These are phyloP conservation scores for Platanus orientalis DNA, from an alignment of 164 flowering plant species.

Conservation along the genomic window DNA sequence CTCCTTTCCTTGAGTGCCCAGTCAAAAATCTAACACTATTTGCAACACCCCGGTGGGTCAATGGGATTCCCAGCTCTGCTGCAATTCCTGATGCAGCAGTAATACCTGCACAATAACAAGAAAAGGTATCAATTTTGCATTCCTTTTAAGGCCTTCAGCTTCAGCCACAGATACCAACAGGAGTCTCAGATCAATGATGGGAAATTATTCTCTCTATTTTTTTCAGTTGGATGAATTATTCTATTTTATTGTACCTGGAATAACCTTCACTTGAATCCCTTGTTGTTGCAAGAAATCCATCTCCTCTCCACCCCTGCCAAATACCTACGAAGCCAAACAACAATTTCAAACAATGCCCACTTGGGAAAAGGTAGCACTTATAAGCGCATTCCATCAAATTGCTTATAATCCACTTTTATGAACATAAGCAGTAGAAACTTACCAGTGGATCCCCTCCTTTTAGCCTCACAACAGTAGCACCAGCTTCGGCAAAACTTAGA, in stretches of 20 bases:
- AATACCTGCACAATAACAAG: conserved; percentile 53
- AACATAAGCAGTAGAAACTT: conserved; percentile 19
- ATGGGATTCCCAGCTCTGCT: conserved; percentile 90
- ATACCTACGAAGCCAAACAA: conserved; percentile 46
- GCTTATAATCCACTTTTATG: neutral
- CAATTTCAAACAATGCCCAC: neutral
- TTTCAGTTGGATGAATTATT: no score
- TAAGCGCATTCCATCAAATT: neutral
- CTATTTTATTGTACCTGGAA: conserved; percentile 63
- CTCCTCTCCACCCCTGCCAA: conserved; percentile 99
- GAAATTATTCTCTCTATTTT: no score
- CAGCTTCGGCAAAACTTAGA: conserved; percentile 84
- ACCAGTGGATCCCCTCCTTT: conserved; percentile 99
- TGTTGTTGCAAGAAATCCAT: conserved; percentile 95
- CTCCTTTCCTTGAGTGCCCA: conserved; percentile 96
- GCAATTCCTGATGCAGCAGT: conserved; percentile 99
- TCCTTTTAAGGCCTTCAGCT: neutral
- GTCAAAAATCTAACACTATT: conserved; percentile 91
- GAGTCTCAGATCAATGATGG: neutral
- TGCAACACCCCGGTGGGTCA: conserved; percentile 90
- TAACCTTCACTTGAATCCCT: conserved; percentile 90
- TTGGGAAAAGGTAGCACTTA: neutral
- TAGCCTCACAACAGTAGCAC: conserved; percentile 84
- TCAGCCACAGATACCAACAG: neutral
- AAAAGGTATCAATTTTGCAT: neutral